phyloP scores from a whole-genome alignment of 495 filamentous ascomycete genomes.

The Penicillium samsonianum region DNA sequence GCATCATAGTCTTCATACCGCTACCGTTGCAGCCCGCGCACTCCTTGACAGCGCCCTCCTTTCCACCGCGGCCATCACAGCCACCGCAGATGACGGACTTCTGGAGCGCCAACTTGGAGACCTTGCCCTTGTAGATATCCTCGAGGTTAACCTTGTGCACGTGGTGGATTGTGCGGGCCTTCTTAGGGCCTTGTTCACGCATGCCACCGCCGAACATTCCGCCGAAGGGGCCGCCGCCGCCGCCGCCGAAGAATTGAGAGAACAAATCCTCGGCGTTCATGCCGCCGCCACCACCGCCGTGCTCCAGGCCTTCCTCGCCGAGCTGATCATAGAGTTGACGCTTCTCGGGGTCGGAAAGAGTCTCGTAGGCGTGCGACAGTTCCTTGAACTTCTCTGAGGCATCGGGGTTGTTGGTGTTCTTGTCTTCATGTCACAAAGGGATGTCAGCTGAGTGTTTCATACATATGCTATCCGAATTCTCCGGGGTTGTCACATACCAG shows the following conservation, averaged over 20 bases:
- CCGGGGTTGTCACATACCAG: constrained; percentile 57
- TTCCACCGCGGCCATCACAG: constrained; percentile 94
- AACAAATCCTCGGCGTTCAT: constrained; percentile 98
- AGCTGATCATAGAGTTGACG: constrained; percentile 92
- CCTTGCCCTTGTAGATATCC: constrained; percentile 97
- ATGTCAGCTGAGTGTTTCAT: constrained; percentile 1
- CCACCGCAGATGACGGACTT: constrained; percentile 95
- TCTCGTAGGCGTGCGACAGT: constrained; percentile 91
- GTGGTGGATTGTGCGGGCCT: constrained; percentile 94
- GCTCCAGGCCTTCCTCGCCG: constrained; percentile 93
- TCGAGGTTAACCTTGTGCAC: constrained; percentile 97
- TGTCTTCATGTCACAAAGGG: constrained; percentile 59
- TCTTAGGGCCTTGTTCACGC: constrained; percentile 82
- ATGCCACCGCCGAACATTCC: constrained; percentile 85
- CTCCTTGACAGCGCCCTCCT: constrained; percentile 92
- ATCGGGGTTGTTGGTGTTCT: constrained; percentile 91
- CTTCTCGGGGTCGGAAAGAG: constrained; percentile 89
- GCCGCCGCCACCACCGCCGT: constrained; percentile 76
- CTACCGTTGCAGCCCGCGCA: constrained; percentile 88
- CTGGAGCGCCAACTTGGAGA: constrained; percentile 95
- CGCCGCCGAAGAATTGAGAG: constrained; percentile 95
- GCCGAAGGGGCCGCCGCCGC: constrained; percentile 75
- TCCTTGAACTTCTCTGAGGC: constrained; percentile 99
- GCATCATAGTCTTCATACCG: constrained; percentile 99
- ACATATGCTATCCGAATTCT: neutral